Conservation (phyloP, 163 green algal genomes). For the Coccomyxa subellipsoidea region DNA sequence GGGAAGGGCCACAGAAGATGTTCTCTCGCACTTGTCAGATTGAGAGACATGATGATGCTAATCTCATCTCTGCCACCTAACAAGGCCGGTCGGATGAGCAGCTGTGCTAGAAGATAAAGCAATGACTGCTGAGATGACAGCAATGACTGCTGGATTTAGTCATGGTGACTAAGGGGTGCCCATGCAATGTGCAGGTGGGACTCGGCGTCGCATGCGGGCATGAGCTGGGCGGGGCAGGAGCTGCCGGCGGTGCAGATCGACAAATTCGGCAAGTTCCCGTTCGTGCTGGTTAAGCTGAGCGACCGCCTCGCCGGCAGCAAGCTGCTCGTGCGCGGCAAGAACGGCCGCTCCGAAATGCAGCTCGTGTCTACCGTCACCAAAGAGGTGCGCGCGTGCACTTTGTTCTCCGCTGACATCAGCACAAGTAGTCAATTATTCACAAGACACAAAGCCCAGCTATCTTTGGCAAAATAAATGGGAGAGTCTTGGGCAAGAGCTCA, state of each 20-base stretch:
- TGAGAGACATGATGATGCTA: too few species aligned
- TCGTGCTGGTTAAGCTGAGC: conserved; percentile 40
- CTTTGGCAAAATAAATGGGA: too few species aligned
- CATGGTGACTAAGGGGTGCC: background rate
- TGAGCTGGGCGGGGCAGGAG: conserved; percentile 38
- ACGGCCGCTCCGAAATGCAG: conserved; percentile 25
- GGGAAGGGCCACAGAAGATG: too few species aligned
- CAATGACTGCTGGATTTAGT: background rate
- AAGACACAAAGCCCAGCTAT: too few species aligned
- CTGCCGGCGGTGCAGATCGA: conserved; percentile 46
- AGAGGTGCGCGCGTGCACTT: conserved; percentile 17
- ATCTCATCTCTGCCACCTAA: too few species aligned
- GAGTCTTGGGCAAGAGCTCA: too few species aligned
- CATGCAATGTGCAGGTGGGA: conserved; percentile 26
- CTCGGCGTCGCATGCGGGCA: conserved; percentile 4
- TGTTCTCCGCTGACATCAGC: too few species aligned
- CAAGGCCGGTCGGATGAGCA: too few species aligned
- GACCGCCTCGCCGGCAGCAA: conserved; percentile 32
- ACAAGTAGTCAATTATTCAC: too few species aligned
- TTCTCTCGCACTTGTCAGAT: too few species aligned
- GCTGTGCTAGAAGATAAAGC: too few species aligned
- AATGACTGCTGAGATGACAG: too few species aligned
- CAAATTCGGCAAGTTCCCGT: conserved; percentile 40
- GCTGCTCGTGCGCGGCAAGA: conserved; percentile 46
- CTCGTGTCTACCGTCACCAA: conserved; percentile 8